Percentiles rank a stretch among this genome's conserved stretches.
Conservation (phyloP, 805 yeast species). For the Starmerella potacharoeniae region DNA sequence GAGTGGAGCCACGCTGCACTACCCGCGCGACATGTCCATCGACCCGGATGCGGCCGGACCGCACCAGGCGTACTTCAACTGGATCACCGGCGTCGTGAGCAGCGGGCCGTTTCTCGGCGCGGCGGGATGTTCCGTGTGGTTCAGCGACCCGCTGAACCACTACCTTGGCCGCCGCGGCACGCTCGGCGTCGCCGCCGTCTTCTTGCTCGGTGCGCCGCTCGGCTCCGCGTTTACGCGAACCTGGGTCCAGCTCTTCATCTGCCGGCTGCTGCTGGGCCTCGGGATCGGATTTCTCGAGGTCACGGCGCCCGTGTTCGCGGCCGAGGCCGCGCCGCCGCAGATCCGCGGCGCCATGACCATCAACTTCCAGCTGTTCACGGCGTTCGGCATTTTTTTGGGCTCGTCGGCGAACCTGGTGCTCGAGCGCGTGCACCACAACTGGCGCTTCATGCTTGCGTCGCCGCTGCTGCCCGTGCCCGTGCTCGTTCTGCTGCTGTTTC, state of each 20-base stretch:
- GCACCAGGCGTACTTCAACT: slow-evolving; percentile 24
- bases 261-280: slow-evolving; percentile 48
- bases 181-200: slow-evolving; percentile 32
- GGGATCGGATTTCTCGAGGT: slow-evolving; percentile 60
- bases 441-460: slow-evolving; percentile 60
- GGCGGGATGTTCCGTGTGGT: slow-evolving; percentile 39
- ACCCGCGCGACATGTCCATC: slow-evolving; percentile 37
- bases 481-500: slow-evolving; percentile 40
- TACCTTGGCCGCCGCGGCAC: slow-evolving; percentile 45
- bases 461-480: slow-evolving; percentile 46
- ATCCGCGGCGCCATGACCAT: slow-evolving; percentile 56
- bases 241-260: slow-evolving; percentile 50
- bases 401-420: slow-evolving; percentile 25
- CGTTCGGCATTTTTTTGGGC: slow-evolving; percentile 61
- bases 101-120: slow-evolving; percentile 49
- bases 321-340: slow-evolving; percentile 48
- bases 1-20: slow-evolving; percentile 54
- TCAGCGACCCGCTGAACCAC: slow-evolving; percentile 42
- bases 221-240: slow-evolving; percentile 52
- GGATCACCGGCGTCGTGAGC: slow-evolving; percentile 49
- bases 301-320: slow-evolving; percentile 56
- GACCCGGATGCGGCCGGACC: slow-evolving; percentile 14
- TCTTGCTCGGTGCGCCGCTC: slow-evolving; percentile 45
- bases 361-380: slow-evolving; percentile 70
- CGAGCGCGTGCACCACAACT: slow-evolving; percentile 37